Evolutionary conservation across 306 rosid species (phyloP).

Genomic region (Crotalaria pallida): DNA sequence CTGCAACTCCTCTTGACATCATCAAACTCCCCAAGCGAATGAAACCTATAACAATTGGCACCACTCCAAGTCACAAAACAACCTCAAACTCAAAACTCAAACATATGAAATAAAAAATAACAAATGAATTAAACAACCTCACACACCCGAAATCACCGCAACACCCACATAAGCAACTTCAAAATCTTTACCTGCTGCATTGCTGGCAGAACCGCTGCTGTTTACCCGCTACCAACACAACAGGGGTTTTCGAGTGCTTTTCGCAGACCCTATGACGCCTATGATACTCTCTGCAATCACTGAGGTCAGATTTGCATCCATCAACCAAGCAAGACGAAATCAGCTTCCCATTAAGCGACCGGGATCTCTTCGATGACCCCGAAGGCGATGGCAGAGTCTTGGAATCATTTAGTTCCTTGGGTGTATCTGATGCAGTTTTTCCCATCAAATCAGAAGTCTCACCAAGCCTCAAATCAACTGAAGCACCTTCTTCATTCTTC

Average conservation of each 20-base stretch:
- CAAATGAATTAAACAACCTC: conserved; percentile 12
- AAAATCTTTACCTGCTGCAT: conserved; percentile 68
- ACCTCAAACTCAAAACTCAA: conserved; percentile 23
- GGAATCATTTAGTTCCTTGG: conserved; percentile 4
- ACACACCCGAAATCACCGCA: not conserved
- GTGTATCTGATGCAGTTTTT: conserved; percentile 5
- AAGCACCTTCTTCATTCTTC: conserved; percentile 24
- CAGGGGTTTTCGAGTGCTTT: conserved; percentile 71
- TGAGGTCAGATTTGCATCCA: conserved; percentile 71
- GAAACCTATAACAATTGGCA: conserved; percentile 55
- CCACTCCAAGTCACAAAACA: conserved; percentile 24
- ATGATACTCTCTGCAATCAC: conserved; percentile 81
- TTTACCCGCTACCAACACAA: conserved; percentile 57
- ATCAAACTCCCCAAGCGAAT: conserved; percentile 79
- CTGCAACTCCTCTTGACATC: conserved; percentile 87
- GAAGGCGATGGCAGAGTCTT: conserved; percentile 27
- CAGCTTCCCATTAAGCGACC: conserved; percentile 40
- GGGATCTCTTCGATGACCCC: conserved; percentile 49
- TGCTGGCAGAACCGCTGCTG: conserved; percentile 93
- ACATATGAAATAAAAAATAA: not conserved
- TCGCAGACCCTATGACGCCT: conserved; percentile 83
- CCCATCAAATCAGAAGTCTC: conserved; percentile 25
- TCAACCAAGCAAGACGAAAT: conserved; percentile 65
- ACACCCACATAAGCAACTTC: not conserved
- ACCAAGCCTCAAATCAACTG: conserved; percentile 42